Base-by-base conservation (phyloP, 208 protist species). In the Leishmania martiniquensis region DNA sequence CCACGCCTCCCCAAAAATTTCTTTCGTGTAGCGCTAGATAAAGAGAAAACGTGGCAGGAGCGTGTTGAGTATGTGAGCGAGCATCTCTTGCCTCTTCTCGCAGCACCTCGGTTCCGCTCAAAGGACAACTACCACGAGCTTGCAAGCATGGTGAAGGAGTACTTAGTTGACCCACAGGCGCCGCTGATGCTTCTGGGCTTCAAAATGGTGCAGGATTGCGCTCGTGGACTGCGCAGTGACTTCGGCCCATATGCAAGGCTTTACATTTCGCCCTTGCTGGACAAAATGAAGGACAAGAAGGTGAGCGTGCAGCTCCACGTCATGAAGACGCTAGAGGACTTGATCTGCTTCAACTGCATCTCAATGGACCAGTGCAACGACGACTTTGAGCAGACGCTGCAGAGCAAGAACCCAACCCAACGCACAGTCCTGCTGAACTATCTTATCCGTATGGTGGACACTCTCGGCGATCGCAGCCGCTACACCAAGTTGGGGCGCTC, bases 251-350 rank as follows among this genome's bases (percentile, higher is more conserved):
- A 95, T 72, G 89, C 89, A 0, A 80, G 86, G 55, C 66, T 59
- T 34, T 95, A 79, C 69, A 54, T 97, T 15, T 67, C 75, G 15
- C 83, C 85, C 20, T 70, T 97, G 49, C 94, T 97, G 77, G 94
- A 96, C 63, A 96, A 96, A 76, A 89, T 97, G 87, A 96, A 96
- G 78, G 94, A 97, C 78, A 97, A 97, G 73, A 97, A 97, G 67
- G 88, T 87, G 51, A 95, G 91, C 77, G 92, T 96, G 20, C 80
- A 94, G 37, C 84, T 91, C 51, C 94, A 96, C 76, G 85, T 96
- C 22, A 91, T 89, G 83, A 84, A 84, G 44, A 95, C 92, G 2
- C 81, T 97, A 62, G 91, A 95, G 66, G 83, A 83, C 65, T 76
- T 97, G 32, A 86, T 97, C 66, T 67, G 73, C 13, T 96, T 93